Evolutionary conservation across 352 stramenopile species (phyloP), one percentile per base, ranked within the genome.

Genomic region (Paralagenidium karlingii): DNA sequence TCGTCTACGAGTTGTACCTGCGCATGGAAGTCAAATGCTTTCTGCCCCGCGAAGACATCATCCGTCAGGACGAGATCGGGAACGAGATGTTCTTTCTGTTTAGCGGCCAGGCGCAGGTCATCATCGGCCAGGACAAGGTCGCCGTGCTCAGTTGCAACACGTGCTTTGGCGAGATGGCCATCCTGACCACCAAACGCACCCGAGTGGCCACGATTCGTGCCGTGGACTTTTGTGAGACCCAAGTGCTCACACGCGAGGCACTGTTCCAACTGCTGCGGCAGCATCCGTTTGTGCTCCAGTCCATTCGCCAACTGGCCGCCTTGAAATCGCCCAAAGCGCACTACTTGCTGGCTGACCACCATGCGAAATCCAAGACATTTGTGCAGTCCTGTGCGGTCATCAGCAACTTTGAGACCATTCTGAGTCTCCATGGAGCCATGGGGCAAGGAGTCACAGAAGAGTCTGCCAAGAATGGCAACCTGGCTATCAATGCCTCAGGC

Each of bases 11-110:
- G 13, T 49, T 89, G 26, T 85, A 85, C 36, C 40, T 89, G 5
- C 52, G 52, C 1, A 89, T 89, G 71, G 56, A 68, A 5, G 67
- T 86, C 2, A 53, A 74, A 28, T 82, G 70, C 32, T 89, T 82
- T 40, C 43, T 85, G 8, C 71, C 75, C 0, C 71, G 74, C 1
- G 75, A 89, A 37, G 68, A 86, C 21, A 83, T 89, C 19, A 81
- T 85, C 38, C 58, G 60, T 4, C 71, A 89, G 28, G 67, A 74
- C n/a, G 75, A 89, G 22, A 82, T 77, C 37, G 75, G 71, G 8
- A 68, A 67, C n/a, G 71, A 89, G 32, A 82, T 89, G 56, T 85
- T 75, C 34, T 89, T 89, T 48, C 51, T 89, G 19, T 83, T 84
- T 44, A 66, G 67, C 3, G 75, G 75, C 8, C 69, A 85, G 33